Evolutionary conservation across 306 rosid species (phyloP).

Genomic region (Ormosia emarginata): DNA sequence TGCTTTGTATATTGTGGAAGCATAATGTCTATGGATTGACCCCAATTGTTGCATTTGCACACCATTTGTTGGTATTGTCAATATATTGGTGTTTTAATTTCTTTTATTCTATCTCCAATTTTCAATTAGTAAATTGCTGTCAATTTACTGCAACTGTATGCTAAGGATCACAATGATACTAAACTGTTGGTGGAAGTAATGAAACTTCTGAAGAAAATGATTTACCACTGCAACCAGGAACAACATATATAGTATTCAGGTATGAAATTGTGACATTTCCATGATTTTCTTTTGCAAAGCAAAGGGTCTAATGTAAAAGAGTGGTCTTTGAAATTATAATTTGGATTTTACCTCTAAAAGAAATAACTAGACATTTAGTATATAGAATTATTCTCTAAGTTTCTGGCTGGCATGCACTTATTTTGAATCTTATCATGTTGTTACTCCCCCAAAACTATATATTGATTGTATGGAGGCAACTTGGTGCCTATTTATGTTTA

Average conservation of each 20-base stretch:
- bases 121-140: conserved; percentile 20
- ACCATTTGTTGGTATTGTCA: conserved; percentile 68
- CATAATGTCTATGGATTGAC: conserved; percentile 78
- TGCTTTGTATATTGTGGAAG: no score
- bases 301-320: no score
- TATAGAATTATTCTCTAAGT: conserved; percentile 12
- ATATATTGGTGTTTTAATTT: conserved; percentile 1
- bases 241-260: conserved; percentile 94
- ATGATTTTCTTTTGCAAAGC: no score
- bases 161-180: no score
- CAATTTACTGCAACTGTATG: no score
- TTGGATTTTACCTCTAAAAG: no score
- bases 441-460: no score
- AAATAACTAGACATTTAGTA: neutral
- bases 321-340: no score
- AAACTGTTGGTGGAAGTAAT: conserved; percentile 68
- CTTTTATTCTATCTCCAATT: conserved; percentile 12
- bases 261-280: no score
- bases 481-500: neutral
- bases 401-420: neutral
- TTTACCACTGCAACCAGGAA: conserved; percentile 84
- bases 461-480: conserved; percentile 4
- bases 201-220: conserved; percentile 68
- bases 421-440: neutral
- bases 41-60: conserved; percentile 70